A percentile compares a stretch with the other conserved stretches of the same genome.
Evolutionary conservation across 1,139 yeast genomes (phyloP).

Genomic region (Suhomyces kunorum): DNA sequence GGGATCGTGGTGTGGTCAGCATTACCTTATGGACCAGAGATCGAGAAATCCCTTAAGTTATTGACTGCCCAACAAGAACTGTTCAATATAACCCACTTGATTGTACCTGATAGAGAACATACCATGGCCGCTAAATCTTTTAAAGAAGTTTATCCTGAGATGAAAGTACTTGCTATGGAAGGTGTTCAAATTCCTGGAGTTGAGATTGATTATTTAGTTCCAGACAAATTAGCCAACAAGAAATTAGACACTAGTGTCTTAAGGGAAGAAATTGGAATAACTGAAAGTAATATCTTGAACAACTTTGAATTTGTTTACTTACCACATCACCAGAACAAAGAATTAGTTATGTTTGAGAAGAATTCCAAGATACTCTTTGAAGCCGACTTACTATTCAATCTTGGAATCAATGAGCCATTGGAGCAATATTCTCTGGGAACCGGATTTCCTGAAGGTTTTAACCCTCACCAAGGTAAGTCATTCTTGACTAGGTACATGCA

Average conservation of each 20-base stretch:
- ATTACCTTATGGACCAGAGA: constrained; percentile 55
- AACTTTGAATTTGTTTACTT: constrained; percentile 29
- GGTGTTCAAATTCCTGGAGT: constrained; percentile 25
- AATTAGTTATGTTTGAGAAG: constrained; percentile 26
- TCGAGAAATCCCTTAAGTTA: constrained; percentile 40
- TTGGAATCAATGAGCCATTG: constrained; percentile 19
- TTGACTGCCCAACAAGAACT: constrained; percentile 29
- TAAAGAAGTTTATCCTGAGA: constrained; percentile 48
- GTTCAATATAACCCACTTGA: constrained; percentile 41
- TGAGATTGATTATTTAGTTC: constrained; percentile 37
- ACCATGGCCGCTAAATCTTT: constrained; percentile 58
- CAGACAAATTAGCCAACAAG: constrained; percentile 29
- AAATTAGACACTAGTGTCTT: constrained; percentile 26
- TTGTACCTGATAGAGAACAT: constrained; percentile 58
- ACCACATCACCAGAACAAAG: constrained; percentile 25
- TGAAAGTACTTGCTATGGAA: constrained; percentile 53
- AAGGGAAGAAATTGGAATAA: constrained; percentile 24
- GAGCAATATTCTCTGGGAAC: constrained; percentile 26
- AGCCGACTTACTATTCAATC: constrained; percentile 28
- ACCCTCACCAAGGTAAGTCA: constrained; percentile 26
- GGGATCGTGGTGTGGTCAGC: constrained; percentile 60
- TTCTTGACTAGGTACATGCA: constrained; percentile 24
- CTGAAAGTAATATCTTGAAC: constrained; percentile 21
- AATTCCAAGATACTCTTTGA: constrained; percentile 24
- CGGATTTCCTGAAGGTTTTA: constrained; percentile 22